phyloP scores from a whole-genome alignment of 148 eudicot species.

The Linanthus parryae region DNA sequence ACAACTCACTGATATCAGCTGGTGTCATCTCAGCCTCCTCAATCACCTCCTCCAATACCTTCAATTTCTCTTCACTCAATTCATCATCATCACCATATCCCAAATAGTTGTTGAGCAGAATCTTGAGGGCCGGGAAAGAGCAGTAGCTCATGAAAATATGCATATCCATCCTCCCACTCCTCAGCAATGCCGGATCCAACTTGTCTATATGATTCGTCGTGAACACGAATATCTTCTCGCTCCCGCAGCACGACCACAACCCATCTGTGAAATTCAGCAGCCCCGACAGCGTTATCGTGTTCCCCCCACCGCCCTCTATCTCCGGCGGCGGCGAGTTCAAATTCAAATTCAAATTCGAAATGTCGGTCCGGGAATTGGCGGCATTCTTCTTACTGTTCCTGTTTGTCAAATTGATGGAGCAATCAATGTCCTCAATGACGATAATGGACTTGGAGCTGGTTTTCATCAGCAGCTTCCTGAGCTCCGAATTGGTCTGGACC shows the following conservation, averaged over 20 bases:
- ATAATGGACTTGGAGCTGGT: slow-evolving; percentile 87
- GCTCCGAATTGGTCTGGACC: slow-evolving; percentile 68
- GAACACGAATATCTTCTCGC: slow-evolving; percentile 88
- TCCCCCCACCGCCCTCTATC: slow-evolving; percentile 17
- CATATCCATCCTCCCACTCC: slow-evolving; percentile 97
- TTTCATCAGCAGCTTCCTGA: slow-evolving; percentile 81
- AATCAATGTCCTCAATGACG: slow-evolving; percentile 91
- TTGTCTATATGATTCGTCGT: slow-evolving; percentile 89
- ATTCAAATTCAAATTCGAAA: too few species aligned
- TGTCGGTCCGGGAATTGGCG: too few species aligned
- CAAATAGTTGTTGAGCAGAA: slow-evolving; percentile 61
- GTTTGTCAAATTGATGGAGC: slow-evolving; percentile 57
- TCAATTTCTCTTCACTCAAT: slow-evolving; percentile 17
- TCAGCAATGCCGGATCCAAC: slow-evolving; percentile 80
- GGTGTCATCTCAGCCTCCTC: slow-evolving; percentile 72
- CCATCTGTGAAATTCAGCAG: slow-evolving; percentile 88
- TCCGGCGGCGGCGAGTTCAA: background rate
- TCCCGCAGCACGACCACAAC: slow-evolving; percentile 94
- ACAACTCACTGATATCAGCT: slow-evolving; percentile 82
- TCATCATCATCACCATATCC: slow-evolving; percentile 38
- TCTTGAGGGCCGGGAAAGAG: slow-evolving; percentile 42
- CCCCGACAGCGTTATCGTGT: slow-evolving; percentile 72
- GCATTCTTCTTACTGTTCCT: slow-evolving; percentile 32
- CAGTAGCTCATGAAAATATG: slow-evolving; percentile 79
- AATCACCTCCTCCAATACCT: slow-evolving; percentile 31